Base-by-base conservation (phyloP, 345 rosid genomes). In the Leavenworthia alabamica region DNA sequence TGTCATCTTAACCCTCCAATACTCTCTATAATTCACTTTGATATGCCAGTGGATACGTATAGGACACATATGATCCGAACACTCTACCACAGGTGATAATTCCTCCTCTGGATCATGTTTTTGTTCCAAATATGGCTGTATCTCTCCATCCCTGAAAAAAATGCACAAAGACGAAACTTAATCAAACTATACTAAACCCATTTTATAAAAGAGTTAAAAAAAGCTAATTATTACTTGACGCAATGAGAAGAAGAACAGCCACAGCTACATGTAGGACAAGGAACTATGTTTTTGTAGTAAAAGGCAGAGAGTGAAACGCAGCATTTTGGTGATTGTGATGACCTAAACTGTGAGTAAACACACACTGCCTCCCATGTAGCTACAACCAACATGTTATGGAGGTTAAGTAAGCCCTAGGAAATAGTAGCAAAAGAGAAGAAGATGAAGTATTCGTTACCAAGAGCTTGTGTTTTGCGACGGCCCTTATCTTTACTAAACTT, bases 221-320 rank as follows among this genome's bases (percentile, higher is more conserved):
- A 46, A 20, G 49, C 12, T 28, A 15, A 9, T 47, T 82, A 9
- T 47, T 82, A 89, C 91, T 71, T 74, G 54, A 82, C 70, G 47
- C 98, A 86, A 49, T 42, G 63, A 6, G 79, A n/a, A 2, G 67
- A 73, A 8, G 60, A 79, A 73, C 98, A 88, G n/a, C 73, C 66
- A 55, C 96, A 91, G 61, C 90, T 86, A 73, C 92, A 91, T 8
- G 43, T 58, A 2, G 85, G 86, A 70, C 96, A 91, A 62, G 95
- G 81, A 42, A 84, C 83, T 8, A 91, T 78, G 9, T 81, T 75
- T 49, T 64, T 37, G 36, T 78, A 76, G 67, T 86, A 91, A 63
- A 91, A 88, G 4, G 90, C 79, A 7, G 98, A 88, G 60, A 88
- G 67, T 41, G 96, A 86, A 56, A 91, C 96, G 53, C 98, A 91